Base-by-base conservation (phyloP, 148 eudicot genomes). In the Chenopodium formosanum region DNA sequence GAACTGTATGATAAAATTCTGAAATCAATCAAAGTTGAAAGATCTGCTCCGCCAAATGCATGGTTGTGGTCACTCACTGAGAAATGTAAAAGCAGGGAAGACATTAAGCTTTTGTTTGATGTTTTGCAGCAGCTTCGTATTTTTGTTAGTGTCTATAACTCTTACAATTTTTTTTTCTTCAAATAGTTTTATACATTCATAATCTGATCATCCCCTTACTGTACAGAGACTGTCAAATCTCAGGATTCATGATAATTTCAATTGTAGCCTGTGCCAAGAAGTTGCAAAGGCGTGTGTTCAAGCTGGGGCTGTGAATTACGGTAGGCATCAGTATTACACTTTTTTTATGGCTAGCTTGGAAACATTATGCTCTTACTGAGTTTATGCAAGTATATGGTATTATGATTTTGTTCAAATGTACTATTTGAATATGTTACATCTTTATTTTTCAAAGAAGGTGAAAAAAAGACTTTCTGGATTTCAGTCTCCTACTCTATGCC, bases 211-310 rank as follows among this genome's bases (percentile, higher is more conserved):
- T 74, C 48, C 71, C 76, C 4, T 56, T 17, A 75, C 60, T 81
- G 72, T 87, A 84, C 90, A 96, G 99, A 88, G 99, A 75, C 84
- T 96, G 79, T 92, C 98, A 7, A 89, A 96, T 90, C 99, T 96
- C 79, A 90, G 92, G 48, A 96, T 96, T 82, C 90, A 89, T 86
- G 94, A 87, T 73, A 87, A 92, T 81, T 96, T 91, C 66, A 94
- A 96, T 69, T 82, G 89, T 82, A 87, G 87, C 78, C 91, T 94
- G 70, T 94, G 98, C 88, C 86, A 86, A 82, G 95, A 90, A 85
- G 85, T 96, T 82, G 81, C 98, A 11, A 94, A 94, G 84, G 90
- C 98, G 10, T 94, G 99, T 84, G 77, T 82, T 71, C 92, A 94
- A 84, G 93, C 85, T 25, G 94, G 94, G 47, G 94, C 94, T 23